phyloP scores from a whole-genome alignment of 2,329 filamentous ascomycete species.

The Penicillium sp. region DNA sequence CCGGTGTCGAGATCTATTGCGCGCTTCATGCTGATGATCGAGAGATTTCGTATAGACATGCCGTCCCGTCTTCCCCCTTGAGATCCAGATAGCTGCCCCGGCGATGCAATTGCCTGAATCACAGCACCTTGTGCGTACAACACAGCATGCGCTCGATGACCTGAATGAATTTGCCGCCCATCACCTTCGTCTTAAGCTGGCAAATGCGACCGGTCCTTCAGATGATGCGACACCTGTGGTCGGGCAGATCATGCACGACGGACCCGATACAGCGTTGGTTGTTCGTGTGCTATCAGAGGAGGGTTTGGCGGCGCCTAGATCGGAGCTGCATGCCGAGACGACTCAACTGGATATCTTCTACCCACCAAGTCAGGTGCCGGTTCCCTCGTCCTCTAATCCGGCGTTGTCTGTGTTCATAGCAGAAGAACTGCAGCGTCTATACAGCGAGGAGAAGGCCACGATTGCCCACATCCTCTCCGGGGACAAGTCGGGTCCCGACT shows the following conservation, averaged over 20 bases:
- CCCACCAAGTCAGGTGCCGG: conserved; percentile 60
- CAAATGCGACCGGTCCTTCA: conserved; percentile 29
- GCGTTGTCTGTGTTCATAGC: conserved; percentile 72
- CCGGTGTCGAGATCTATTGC: background rate
- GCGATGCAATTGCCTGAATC: conserved; percentile 61
- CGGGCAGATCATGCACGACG: conserved; percentile 13
- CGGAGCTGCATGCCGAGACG: conserved; percentile 62
- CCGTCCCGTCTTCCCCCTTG: conserved; percentile 78
- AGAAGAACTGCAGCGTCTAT: conserved; percentile 67
- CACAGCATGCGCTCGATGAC: conserved; percentile 79
- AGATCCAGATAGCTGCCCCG: conserved; percentile 69
- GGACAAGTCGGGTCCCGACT: conserved; percentile 38
- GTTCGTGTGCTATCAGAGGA: conserved; percentile 59
- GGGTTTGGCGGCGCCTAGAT: conserved; percentile 47
- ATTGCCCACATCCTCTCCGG: conserved; percentile 68
- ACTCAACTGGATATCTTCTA: conserved; percentile 74
- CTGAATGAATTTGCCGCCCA: conserved; percentile 81
- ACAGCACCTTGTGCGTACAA: conserved; percentile 67
- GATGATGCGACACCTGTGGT: conserved; percentile 8
- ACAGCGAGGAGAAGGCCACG: conserved; percentile 81
- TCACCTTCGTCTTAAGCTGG: conserved; percentile 66
- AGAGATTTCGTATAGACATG: conserved; percentile 58
- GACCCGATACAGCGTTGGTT: conserved; percentile 54
- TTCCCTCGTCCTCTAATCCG: conserved; percentile 63
- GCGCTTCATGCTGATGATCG: background rate